Percentiles rank a stretch among this genome's conserved stretches.
These are phyloP conservation scores for Sherardia arvensis DNA, from an alignment of 257 asterid genomes.

Conservation along the genomic window DNA sequence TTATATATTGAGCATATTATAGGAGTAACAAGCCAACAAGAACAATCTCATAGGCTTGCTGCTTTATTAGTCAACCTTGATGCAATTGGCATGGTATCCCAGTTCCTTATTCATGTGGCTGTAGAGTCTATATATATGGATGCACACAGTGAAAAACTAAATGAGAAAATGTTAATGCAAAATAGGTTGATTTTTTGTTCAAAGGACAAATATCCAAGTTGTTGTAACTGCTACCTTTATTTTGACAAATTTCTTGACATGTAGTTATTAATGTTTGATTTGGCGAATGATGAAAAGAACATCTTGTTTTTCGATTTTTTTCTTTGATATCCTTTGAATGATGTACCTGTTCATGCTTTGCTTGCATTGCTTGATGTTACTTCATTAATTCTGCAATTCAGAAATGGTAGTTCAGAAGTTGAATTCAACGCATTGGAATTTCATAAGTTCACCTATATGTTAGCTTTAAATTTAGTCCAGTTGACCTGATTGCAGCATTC, in stretches of 20 bases:
- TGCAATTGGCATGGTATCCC: neutral
- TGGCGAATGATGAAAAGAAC: neutral
- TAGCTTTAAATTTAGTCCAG: constrained; percentile 12
- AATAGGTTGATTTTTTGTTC: no score
- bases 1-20: no score
- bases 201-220: no score
- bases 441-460: neutral
- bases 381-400: neutral
- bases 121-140: neutral
- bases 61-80: neutral
- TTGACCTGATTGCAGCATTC: constrained; percentile 24
- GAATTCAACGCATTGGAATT: neutral
- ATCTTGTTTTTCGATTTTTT: neutral
- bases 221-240: no score
- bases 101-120: neutral
- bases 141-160: no score
- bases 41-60: no score
- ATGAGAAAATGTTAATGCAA: no score
- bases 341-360: neutral
- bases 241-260: no score
- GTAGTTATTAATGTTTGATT: no score
- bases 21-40: no score
- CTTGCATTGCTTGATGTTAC: neutral
- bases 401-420: neutral
- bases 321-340: neutral